A percentile compares a stretch with the other conserved stretches of the same genome.
Conservation (phyloP, 2,329 filamentous ascomycete genomes). For the Ophiocordyceps robertsii region DNA sequence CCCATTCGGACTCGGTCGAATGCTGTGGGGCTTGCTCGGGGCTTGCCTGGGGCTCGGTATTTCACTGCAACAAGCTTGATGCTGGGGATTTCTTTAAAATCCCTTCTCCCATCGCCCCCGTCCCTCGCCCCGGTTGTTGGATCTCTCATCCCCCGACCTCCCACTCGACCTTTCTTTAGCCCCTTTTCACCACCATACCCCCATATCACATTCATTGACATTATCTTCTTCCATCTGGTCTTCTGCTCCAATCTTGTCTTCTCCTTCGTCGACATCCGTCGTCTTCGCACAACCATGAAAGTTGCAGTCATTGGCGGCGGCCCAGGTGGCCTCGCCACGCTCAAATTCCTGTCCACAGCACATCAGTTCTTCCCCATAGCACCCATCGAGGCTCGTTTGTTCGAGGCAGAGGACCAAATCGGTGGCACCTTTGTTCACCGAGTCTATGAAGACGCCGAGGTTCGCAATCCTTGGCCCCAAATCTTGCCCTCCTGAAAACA, state of each 20-base stretch:
- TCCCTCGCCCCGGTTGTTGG: no score
- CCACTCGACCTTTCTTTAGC: no score
- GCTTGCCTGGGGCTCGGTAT: no score
- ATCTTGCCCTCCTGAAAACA: background rate
- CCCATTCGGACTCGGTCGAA: no score
- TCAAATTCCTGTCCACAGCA: conserved; percentile 24
- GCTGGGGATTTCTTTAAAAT: no score
- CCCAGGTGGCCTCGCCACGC: conserved; percentile 25
- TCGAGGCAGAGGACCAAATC: conserved; percentile 28
- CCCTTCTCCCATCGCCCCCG: no score
- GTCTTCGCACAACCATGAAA: conserved; percentile 11
- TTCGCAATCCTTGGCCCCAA: conserved; percentile 4
- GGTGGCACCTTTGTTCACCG: conserved; percentile 34
- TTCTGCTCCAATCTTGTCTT: no score
- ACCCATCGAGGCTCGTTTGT: conserved; percentile 27
- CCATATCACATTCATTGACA: background rate
- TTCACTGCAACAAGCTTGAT: no score
- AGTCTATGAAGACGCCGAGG: conserved; percentile 33
- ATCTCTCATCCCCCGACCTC: no score
- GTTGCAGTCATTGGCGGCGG: conserved; percentile 31
- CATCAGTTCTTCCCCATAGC: conserved; percentile 22
- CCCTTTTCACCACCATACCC: background rate
- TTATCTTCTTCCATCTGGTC: background rate
- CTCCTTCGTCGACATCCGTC: background rate
- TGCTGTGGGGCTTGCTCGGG: no score